Conservation (phyloP, 2,329 filamentous ascomycete species). For the Zopfia rhizophila region DNA sequence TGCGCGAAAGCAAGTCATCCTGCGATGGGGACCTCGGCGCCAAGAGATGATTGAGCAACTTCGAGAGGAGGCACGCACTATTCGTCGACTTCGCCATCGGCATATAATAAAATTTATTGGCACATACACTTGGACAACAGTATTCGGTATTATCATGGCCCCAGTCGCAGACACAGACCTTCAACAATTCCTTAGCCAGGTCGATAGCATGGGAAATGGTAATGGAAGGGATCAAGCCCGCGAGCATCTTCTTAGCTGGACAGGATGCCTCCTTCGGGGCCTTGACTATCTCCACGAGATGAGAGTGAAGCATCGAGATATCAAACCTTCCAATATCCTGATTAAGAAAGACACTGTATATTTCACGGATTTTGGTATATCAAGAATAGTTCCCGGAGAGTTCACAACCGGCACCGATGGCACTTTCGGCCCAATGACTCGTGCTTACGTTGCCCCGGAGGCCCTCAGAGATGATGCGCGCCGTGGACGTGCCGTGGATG, state of each 20-base stretch:
- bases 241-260: too few relatives aligned
- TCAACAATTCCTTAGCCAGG: not conserved
- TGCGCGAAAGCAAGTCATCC: too few relatives aligned
- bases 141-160: conserved; percentile 2
- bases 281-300: conserved; percentile 98
- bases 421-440: not conserved
- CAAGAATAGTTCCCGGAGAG: not conserved
- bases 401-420: not conserved
- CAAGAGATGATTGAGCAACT: too few relatives aligned
- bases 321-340: conserved; percentile 93
- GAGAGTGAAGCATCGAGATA: conserved; percentile 93
- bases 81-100: not conserved
- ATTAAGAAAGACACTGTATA: conserved; percentile 89
- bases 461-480: not conserved
- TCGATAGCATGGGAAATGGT: too few relatives aligned
- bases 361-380: conserved; percentile 90
- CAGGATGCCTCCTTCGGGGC: conserved; percentile 87
- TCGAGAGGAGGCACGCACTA: not conserved
- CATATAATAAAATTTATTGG: conserved; percentile 1
- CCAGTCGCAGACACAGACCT: conserved; percentile 1
- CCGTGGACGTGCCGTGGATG: not conserved
- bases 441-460: conserved; percentile 1
- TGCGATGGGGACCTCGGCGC: too few relatives aligned
- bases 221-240: too few relatives aligned
- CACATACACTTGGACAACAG: not conserved